Conservation (phyloP, 1,139 yeast species). For the Pichia sp. region DNA sequence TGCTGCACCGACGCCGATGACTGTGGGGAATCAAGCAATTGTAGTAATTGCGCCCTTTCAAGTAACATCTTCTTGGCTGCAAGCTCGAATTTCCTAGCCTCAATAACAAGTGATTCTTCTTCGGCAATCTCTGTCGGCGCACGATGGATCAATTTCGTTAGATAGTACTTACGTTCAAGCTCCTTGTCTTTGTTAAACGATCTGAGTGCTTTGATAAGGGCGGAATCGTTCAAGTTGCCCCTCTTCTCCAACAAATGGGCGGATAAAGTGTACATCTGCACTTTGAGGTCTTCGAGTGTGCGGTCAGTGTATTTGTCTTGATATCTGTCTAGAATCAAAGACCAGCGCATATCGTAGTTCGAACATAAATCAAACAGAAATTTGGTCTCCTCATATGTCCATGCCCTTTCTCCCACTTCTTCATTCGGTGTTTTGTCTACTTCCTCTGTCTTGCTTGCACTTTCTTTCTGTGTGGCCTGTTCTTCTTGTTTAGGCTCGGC, state of each 20-base stretch:
- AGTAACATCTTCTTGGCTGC: slow-evolving; percentile 85
- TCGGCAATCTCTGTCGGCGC: slow-evolving; percentile 97
- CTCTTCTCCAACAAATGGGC: slow-evolving; percentile 39
- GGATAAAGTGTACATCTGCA: slow-evolving; percentile 66
- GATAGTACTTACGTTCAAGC: slow-evolving; percentile 71
- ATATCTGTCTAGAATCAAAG: slow-evolving; percentile 75
- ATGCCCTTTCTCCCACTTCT: slow-evolving; percentile 35
- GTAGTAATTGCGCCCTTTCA: slow-evolving; percentile 77
- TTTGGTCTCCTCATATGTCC: slow-evolving; percentile 78
- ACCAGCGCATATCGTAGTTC: slow-evolving; percentile 83
- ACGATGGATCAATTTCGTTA: slow-evolving; percentile 70
- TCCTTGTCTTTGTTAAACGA: slow-evolving; percentile 64
- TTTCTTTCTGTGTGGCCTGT: background rate
- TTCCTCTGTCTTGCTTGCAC: background rate
- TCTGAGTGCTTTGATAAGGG: slow-evolving; percentile 46
- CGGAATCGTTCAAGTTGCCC: slow-evolving; percentile 42
- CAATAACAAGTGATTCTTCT: slow-evolving; percentile 89
- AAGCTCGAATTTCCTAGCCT: slow-evolving; percentile 86
- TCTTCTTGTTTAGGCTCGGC: background rate
- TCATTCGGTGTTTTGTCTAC: background rate
- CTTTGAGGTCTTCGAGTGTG: slow-evolving; percentile 74
- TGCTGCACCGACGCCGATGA: slow-evolving; percentile 72
- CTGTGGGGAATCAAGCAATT: slow-evolving; percentile 84
- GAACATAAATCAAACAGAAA: slow-evolving; percentile 70
- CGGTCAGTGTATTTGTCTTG: slow-evolving; percentile 36